Percentiles rank a stretch among this genome's conserved stretches.
phyloP scores from a whole-genome alignment of 495 filamentous ascomycete species.

The Pyrenula aspistea region DNA sequence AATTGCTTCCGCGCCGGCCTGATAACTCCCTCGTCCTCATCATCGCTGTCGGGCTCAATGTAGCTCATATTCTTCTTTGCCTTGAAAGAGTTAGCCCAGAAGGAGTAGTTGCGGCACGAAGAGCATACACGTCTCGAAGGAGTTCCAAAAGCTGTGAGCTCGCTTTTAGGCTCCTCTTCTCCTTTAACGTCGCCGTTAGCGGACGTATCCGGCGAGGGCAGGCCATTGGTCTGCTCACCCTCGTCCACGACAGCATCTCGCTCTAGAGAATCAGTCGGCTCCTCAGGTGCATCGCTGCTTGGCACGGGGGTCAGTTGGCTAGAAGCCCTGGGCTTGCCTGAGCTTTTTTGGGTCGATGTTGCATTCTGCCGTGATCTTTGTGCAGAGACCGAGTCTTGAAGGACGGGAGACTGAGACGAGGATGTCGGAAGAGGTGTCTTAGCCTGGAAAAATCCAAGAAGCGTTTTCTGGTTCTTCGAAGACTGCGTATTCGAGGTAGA shows the following conservation, averaged over 20 bases:
- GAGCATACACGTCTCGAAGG: constrained; percentile 33
- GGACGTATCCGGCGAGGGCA: constrained; percentile 10
- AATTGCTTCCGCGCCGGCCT: constrained; percentile 24
- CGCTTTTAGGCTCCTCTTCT: constrained; percentile 1
- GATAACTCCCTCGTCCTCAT: constrained; percentile 41
- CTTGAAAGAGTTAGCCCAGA: constrained; percentile 14
- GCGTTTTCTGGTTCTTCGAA: constrained; percentile 65
- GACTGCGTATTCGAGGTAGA: constrained; percentile 34
- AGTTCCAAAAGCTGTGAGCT: constrained; percentile 18
- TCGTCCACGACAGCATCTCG: constrained; percentile 13
- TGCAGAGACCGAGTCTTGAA: background rate
- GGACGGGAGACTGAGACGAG: constrained; percentile 15
- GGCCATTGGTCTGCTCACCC: constrained; percentile 7
- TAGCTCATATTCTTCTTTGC: constrained; percentile 32
- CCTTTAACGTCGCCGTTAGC: constrained; percentile 6
- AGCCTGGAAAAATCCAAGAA: constrained; percentile 69
- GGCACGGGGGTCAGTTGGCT: constrained; percentile 60
- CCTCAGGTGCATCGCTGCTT: constrained; percentile 54
- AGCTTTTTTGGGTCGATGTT: constrained; percentile 21
- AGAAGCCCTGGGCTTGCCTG: constrained; percentile 18
- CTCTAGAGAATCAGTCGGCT: constrained; percentile 21
- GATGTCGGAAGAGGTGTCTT: constrained; percentile 40
- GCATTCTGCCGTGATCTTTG: constrained; percentile 10
- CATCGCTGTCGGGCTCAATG: constrained; percentile 38
- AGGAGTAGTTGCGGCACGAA: background rate